These are phyloP conservation scores for Termitomyces sp. DNA, from an alignment of 768 basidiomycete species.

Conservation along the genomic window DNA sequence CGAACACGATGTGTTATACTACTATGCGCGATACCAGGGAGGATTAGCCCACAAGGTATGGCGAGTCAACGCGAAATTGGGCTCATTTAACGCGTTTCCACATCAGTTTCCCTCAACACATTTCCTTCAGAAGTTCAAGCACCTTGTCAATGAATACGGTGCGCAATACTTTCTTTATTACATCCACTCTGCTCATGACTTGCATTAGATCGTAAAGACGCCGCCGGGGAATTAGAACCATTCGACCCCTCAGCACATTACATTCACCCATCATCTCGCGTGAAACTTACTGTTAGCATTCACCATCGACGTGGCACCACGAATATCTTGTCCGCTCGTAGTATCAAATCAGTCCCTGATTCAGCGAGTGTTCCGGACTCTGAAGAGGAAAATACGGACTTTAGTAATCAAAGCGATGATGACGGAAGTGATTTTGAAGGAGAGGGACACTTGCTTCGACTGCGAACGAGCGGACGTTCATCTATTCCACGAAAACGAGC, in stretches of 20 bases:
- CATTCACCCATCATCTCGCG: slow-evolving; percentile 56
- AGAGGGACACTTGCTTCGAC: slow-evolving; percentile 9
- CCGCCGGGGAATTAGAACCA: slow-evolving; percentile 30
- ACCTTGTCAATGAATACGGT: slow-evolving; percentile 55
- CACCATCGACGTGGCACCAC: slow-evolving; percentile 16
- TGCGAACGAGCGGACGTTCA: slow-evolving; percentile 17
- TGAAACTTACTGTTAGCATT: slow-evolving; percentile 31
- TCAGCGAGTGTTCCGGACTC: slow-evolving; percentile 24
- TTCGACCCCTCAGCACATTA: slow-evolving; percentile 60
- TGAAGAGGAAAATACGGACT: slow-evolving; percentile 25
- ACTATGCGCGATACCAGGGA: slow-evolving; percentile 52
- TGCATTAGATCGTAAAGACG: slow-evolving; percentile 41
- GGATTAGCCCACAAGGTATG: slow-evolving; percentile 58
- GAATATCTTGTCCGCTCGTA: slow-evolving; percentile 21
- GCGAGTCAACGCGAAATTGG: slow-evolving; percentile 10
- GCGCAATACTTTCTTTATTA: slow-evolving; percentile 17
- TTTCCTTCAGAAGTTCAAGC: slow-evolving; percentile 32
- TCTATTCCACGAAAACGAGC: slow-evolving; percentile 18
- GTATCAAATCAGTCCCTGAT: slow-evolving; percentile 18
- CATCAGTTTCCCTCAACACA: slow-evolving; percentile 36
- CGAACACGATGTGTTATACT: slow-evolving; percentile 36
- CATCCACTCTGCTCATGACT: slow-evolving; percentile 3
- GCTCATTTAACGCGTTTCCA: slow-evolving; percentile 20
- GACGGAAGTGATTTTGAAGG: slow-evolving; percentile 16
- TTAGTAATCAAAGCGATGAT: slow-evolving; percentile 17